Conservation (phyloP, 2,329 filamentous ascomycete genomes). For the Fusarium poae region DNA sequence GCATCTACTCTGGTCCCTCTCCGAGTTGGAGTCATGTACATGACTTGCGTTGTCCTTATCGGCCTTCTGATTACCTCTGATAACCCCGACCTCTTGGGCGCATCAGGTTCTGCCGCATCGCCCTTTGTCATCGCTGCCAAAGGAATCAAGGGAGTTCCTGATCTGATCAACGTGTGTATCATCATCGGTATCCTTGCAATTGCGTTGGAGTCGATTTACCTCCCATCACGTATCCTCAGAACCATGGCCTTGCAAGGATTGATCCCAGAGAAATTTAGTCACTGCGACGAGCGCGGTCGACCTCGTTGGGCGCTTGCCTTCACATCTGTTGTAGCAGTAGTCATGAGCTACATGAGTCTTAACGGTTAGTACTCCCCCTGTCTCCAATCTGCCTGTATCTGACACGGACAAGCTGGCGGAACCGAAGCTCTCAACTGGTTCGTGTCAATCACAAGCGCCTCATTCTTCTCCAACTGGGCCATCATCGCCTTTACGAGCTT, state of each 20-base stretch:
- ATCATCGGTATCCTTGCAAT: conserved; percentile 41
- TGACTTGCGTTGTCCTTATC: conserved; percentile 40
- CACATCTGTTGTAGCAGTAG: conserved; percentile 2
- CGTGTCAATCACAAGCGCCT: conserved; percentile 38
- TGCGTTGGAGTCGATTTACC: conserved; percentile 29
- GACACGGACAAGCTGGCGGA: conserved; percentile 13
- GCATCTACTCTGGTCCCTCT: conserved; percentile 39
- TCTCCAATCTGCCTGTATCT: not conserved
- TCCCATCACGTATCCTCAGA: conserved; percentile 30
- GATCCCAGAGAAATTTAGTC: conserved; percentile 6
- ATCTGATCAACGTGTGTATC: conserved; percentile 39
- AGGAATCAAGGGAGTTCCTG: conserved; percentile 29
- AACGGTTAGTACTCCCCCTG: not conserved
- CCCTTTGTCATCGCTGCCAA: conserved; percentile 37
- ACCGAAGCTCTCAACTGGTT: conserved; percentile 33
- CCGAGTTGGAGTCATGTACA: conserved; percentile 40
- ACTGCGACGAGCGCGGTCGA: conserved; percentile 25
- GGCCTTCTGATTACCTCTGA: conserved; percentile 32
- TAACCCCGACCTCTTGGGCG: conserved; percentile 32
- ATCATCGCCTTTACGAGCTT: conserved; percentile 37
- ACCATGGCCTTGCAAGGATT: conserved; percentile 36
- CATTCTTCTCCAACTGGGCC: conserved; percentile 40
- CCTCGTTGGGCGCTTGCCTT: conserved; percentile 30
- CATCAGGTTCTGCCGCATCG: conserved; percentile 29
- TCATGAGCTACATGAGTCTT: conserved; percentile 35